A percentile compares a stretch with the other conserved stretches of the same genome.
phyloP scores from a whole-genome alignment of 2,329 filamentous ascomycete genomes.

The Chaetomium strumarium region DNA sequence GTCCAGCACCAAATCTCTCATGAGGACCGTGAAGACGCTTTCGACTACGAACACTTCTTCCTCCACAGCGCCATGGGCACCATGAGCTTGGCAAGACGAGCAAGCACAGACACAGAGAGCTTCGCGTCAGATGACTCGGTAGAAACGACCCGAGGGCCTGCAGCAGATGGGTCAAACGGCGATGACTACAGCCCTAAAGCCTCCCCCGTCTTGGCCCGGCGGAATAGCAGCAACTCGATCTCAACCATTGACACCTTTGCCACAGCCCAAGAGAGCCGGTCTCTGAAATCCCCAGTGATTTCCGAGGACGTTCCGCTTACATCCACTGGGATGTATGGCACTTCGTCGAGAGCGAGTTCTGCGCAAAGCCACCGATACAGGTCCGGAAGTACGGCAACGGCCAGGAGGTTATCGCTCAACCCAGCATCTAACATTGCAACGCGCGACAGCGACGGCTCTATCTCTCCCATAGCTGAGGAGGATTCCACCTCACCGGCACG shows the following conservation, averaged over 20 bases:
- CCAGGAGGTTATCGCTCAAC: conserved; percentile 16
- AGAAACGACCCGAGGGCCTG: conserved; percentile 53
- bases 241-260: conserved; percentile 51
- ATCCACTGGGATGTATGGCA: conserved; percentile 2
- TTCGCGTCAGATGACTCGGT: conserved; percentile 55
- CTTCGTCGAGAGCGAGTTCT: conserved; percentile 22
- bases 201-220: conserved; percentile 28
- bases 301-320: conserved; percentile 14
- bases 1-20: conserved; percentile 63
- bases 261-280: conserved; percentile 48
- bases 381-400: conserved; percentile 24
- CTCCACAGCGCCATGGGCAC: conserved; percentile 86
- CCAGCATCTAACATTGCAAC: conserved; percentile 14
- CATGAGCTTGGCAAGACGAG: conserved; percentile 51
- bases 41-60: conserved; percentile 96
- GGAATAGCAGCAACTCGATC: conserved; percentile 44
- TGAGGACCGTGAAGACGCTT: conserved; percentile 89
- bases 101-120: conserved; percentile 45
- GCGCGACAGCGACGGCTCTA: conserved; percentile 21
- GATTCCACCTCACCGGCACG: conserved; percentile 9
- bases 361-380: conserved; percentile 25
- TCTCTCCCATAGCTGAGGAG: conserved; percentile 25
- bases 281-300: conserved; percentile 32
- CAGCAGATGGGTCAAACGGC: conserved; percentile 17
- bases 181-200: conserved; percentile 15